Conservation (phyloP, 2,329 filamentous ascomycete species). For the Beauveria australis region DNA sequence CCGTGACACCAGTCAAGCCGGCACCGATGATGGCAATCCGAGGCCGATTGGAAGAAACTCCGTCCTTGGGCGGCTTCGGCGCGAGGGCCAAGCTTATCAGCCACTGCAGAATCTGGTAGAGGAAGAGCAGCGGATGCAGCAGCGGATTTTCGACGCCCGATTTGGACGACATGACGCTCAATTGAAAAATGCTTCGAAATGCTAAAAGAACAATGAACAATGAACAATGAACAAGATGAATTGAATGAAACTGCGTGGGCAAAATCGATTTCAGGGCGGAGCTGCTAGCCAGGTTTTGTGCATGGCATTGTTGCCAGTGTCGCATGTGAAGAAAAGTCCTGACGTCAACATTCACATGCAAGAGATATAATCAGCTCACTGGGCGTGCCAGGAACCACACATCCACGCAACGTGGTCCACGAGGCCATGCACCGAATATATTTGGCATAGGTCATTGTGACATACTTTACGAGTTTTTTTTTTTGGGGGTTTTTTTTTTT, state of each 20-base stretch:
- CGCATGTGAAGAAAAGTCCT: constrained; percentile 11
- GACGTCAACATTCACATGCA: constrained; percentile 20
- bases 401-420: background rate
- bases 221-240: background rate
- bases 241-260: background rate
- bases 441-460: background rate
- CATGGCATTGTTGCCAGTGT: background rate
- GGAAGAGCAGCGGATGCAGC: constrained; percentile 48
- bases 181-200: background rate
- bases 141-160: constrained; percentile 31
- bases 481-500: background rate
- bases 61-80: constrained; percentile 57
- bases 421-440: background rate
- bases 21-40: constrained; percentile 63
- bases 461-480: background rate
- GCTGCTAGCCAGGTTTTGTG: background rate
- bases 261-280: background rate
- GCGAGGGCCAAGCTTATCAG: constrained; percentile 57
- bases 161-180: constrained; percentile 23
- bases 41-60: constrained; percentile 49
- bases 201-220: background rate
- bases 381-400: background rate
- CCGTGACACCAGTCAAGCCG: constrained; percentile 66
- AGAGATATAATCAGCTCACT: background rate
- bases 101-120: constrained; percentile 60